A percentile compares a stretch with the other conserved stretches of the same genome.
These are phyloP conservation scores for Coemansia sp. DNA, from an alignment of 192 early-diverging fungal species.

Conservation along the genomic window DNA sequence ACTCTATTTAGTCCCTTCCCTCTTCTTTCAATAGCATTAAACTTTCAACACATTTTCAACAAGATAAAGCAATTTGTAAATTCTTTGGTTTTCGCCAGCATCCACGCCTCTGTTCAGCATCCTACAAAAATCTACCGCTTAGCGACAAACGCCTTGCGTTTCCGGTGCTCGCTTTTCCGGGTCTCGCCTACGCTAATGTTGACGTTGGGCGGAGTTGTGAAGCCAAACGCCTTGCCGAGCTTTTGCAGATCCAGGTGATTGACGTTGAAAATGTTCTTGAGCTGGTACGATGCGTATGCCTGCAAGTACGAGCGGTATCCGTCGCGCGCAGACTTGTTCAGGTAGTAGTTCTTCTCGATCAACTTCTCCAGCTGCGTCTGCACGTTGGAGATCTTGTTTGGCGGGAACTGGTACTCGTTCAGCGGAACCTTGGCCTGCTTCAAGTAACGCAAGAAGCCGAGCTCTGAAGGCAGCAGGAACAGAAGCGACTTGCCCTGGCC, in stretches of 20 bases:
- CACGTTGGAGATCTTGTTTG: slow-evolving; percentile 92
- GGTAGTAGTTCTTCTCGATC: slow-evolving; percentile 96
- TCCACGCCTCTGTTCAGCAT: too few species aligned
- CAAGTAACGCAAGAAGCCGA: slow-evolving; percentile 93
- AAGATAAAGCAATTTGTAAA: slow-evolving; percentile 1
- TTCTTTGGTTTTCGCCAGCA: background rate
- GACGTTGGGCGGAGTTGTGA: slow-evolving; percentile 94
- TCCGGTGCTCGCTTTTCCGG: slow-evolving; percentile 46
- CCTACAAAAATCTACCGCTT: slow-evolving; percentile 7
- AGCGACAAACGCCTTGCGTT: slow-evolving; percentile 46
- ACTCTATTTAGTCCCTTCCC: background rate
- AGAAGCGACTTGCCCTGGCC: slow-evolving; percentile 87
- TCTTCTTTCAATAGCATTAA: background rate
- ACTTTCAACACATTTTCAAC: background rate
- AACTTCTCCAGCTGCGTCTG: slow-evolving; percentile 96
- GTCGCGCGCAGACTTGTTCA: slow-evolving; percentile 92
- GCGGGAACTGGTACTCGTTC: slow-evolving; percentile 99
- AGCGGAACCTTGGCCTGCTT: slow-evolving; percentile 98
- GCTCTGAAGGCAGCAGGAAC: slow-evolving; percentile 89
- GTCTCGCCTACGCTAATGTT: slow-evolving; percentile 57
- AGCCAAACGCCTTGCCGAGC: slow-evolving; percentile 93
- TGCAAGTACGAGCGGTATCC: slow-evolving; percentile 95
- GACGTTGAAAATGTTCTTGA: slow-evolving; percentile 96
- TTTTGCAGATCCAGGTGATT: slow-evolving; percentile 86
- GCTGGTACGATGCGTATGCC: slow-evolving; percentile 91